Evolutionary conservation across 2,329 filamentous ascomycete species (phyloP), one percentile per base, ranked within the genome.

Genomic region (Verticillium nubilum): DNA sequence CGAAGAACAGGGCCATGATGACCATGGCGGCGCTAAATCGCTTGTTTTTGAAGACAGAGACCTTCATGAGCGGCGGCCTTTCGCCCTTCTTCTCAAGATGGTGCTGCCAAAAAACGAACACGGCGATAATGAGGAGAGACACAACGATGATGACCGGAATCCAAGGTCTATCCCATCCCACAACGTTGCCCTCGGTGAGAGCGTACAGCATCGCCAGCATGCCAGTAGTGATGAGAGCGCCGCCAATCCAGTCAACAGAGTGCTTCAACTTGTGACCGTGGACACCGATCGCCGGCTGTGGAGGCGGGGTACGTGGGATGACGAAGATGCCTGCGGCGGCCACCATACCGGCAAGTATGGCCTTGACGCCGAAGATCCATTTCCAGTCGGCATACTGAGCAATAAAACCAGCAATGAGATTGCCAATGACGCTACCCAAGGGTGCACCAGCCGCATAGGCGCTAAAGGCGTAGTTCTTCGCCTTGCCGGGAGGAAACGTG

Each of bases 391-490:
- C 74, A 63, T 84, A 90, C 59, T 88, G 74, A 1, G 82, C 82
- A 19, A 91, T 82, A 47, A 90, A 72, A 19, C 87, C 87, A 9
- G 84, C 80, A 17, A 89, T 69, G 5, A 89, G 70, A 66, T 88
- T 90, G 2, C 88, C 88, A 58, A 86, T 83, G 9, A 89, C 78
- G 54, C 80, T 82, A 0, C 88, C 87, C 0, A 89, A 72, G 0
- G 88, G 87, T 0, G 86, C 84, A 1, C 86, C 87, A 1, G 86
- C 86, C 19, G 80, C 80, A 60, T 88, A 89, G 25, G 81, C 78
- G 37, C 83, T 84, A 64, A 91, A 90, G 1, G 87, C 86, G 67
- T 89, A 88, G 65, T 88, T 90, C 72, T 89, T 90, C 4, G 86
- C 83, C 63, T 84, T 86, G 0, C 87, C 86, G 0, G 86, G 86